Conservation (phyloP, 1,284 basidiomycete species). For the Heterobasidion irregulare region DNA sequence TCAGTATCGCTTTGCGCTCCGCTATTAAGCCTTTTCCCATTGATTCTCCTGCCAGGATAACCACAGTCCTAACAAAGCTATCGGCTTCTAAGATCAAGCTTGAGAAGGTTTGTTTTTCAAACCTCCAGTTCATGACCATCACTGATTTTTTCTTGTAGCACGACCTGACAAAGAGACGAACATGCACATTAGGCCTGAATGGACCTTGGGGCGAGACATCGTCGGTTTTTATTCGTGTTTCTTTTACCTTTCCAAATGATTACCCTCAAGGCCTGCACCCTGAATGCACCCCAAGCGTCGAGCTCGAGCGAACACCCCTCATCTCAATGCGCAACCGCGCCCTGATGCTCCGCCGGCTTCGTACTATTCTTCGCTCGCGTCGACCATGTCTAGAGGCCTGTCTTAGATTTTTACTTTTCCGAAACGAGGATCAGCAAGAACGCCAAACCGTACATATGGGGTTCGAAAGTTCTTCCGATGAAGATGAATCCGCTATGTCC, state of each 20-base stretch:
- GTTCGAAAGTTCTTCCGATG: conserved; percentile 14
- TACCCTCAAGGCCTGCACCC: conserved; percentile 65
- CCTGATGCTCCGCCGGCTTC: conserved; percentile 68
- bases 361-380: conserved; percentile 59
- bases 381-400: conserved; percentile 80
- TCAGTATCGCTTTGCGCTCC: conserved; percentile 24
- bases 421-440: conserved; percentile 41
- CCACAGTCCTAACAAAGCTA: conserved; percentile 67
- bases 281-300: conserved; percentile 66
- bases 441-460: conserved; percentile 9
- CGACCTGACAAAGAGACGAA: conserved; percentile 73
- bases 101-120: conserved; percentile 60
- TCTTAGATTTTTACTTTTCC: conserved; percentile 71
- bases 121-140: background rate
- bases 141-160: conserved; percentile 35
- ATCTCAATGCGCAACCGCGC: conserved; percentile 72
- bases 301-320: conserved; percentile 77
- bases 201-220: conserved; percentile 78
- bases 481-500: conserved; percentile 15
- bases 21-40: background rate
- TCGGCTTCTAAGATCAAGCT: conserved; percentile 70
- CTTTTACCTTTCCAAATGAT: conserved; percentile 80
- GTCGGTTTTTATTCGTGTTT: conserved; percentile 79
- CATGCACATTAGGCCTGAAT: conserved; percentile 80
- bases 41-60: conserved; percentile 43